Base-by-base conservation (phyloP, 2,329 filamentous ascomycete species). In the Stemphylium lycopersici region DNA sequence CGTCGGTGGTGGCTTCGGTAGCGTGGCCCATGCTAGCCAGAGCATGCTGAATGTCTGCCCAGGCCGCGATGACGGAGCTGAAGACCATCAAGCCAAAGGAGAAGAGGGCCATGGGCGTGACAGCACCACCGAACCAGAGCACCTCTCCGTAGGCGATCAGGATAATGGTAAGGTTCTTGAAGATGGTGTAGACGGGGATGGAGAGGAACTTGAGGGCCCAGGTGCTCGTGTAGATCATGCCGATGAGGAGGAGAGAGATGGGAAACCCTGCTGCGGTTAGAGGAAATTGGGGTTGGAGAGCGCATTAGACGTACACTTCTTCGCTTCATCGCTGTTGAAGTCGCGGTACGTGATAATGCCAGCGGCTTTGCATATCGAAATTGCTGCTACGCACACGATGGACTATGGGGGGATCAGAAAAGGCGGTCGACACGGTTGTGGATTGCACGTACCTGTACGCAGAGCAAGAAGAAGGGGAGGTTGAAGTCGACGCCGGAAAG, bases 151-250 rank as follows among this genome's bases (percentile, higher is more conserved):
- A 99, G 51, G 95, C 95, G 71, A 98, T 99, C 62, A 98, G 87
- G 70, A 99, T 98, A 76, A 96, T 99, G 58, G 95, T 98, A 81
- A 99, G 79, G 80, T 99, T 99, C 85, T 99, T 99, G 85, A 99
- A 99, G 76, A 99, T 99, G 51, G 95, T 99, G 80, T 99, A 99
- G 22, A 99, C 95, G 20, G 95, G 95, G 51, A 99, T 96, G 29
- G 93, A 97, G 58, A 99, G 89, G 78, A 88, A 98, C 78, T 97
- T 92, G 40, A 99, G 87, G 16, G 95, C 92, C 81, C 97, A 97
- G 70, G 91, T 95, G 70, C 91, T 88, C 50, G 95, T 98, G 80
- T 98, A 99, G 78, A 99, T 98, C 95, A 98, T 99, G 74, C 92
- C 93, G 72, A 98, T 95, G 62, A 99, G 87, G 58, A 98, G 90